Conservation (phyloP, 495 filamentous ascomycete species). For the Neurospora sp. region DNA sequence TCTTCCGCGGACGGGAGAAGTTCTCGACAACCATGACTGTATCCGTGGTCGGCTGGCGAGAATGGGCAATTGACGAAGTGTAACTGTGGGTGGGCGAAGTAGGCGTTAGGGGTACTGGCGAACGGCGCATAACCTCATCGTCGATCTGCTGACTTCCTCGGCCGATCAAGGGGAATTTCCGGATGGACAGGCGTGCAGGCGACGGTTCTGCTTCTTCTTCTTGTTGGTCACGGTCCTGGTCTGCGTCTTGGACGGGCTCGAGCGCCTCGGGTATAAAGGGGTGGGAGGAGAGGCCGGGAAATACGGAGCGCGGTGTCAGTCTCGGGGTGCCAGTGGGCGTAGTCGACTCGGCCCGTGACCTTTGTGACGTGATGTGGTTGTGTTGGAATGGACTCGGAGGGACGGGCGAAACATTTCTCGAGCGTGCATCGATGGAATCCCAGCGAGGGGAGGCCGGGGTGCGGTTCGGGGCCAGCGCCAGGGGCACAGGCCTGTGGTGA, state of each 20-base stretch:
- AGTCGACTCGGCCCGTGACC: slow-evolving; percentile 19
- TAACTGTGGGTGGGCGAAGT: slow-evolving; percentile 3
- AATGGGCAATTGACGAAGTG: neutral
- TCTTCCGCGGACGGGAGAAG: slow-evolving; percentile 42
- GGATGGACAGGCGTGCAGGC: neutral
- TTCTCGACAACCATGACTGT: slow-evolving; percentile 33
- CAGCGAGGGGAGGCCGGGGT: slow-evolving; percentile 28
- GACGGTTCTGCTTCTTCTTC: neutral
- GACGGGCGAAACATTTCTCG: slow-evolving; percentile 8
- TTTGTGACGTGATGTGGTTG: slow-evolving; percentile 4
- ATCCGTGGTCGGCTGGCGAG: slow-evolving; percentile 7
- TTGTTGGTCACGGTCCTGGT: neutral
- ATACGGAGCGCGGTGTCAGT: slow-evolving; percentile 14
- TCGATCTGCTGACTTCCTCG: slow-evolving; percentile 18
- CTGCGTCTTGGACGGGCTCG: slow-evolving; percentile 4
- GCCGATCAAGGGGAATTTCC: slow-evolving; percentile 14
- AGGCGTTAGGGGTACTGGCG: slow-evolving; percentile 8
- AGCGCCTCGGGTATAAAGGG: slow-evolving; percentile 21
- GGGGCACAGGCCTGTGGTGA: neutral
- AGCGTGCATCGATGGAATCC: slow-evolving; percentile 26
- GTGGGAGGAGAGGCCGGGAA: slow-evolving; percentile 26
- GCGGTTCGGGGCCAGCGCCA: neutral
- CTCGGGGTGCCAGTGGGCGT: slow-evolving; percentile 8
- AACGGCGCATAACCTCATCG: slow-evolving; percentile 4
- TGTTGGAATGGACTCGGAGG: slow-evolving; percentile 7